These are phyloP conservation scores for Colletotrichum horii DNA, from an alignment of 2,329 filamentous ascomycete genomes.

Conservation along the genomic window DNA sequence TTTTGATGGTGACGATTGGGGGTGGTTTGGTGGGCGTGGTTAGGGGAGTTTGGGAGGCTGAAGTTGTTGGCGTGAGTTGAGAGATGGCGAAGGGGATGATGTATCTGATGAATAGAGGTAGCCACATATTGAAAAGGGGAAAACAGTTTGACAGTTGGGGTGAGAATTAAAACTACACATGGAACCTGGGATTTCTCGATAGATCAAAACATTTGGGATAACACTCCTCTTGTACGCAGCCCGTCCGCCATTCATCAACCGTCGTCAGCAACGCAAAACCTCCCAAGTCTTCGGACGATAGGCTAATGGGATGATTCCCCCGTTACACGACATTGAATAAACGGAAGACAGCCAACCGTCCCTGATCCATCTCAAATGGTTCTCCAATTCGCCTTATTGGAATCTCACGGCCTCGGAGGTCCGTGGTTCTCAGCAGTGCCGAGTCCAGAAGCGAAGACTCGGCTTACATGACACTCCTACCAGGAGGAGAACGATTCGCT, in stretches of 20 bases:
- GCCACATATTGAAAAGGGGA: not conserved
- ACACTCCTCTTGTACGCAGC: not conserved
- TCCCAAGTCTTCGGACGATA: not conserved
- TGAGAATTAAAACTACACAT: too few relatives aligned
- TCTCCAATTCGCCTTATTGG: fast-evolving
- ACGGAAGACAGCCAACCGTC: not conserved
- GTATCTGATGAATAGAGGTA: not conserved
- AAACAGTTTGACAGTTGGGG: fast-evolving
- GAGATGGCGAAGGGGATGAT: not conserved
- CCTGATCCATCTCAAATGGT: fast-evolving
- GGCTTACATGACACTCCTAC: too few relatives aligned
- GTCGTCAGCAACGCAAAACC: not conserved
- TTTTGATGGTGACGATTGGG: not conserved
- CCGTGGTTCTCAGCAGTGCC: not conserved
- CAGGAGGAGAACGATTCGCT: too few relatives aligned
- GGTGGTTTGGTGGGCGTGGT: not conserved
- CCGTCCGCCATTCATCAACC: not conserved
- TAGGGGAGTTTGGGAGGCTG: not conserved
- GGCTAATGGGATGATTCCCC: not conserved
- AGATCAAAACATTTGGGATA: fast-evolving
- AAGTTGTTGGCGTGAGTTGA: not conserved
- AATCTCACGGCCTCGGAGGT: not conserved
- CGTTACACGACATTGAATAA: not conserved
- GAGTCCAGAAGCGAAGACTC: not conserved
- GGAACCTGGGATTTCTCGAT: not conserved